phyloP scores from a whole-genome alignment of 345 rosid genomes.

The Eucalyptus curtisii region DNA sequence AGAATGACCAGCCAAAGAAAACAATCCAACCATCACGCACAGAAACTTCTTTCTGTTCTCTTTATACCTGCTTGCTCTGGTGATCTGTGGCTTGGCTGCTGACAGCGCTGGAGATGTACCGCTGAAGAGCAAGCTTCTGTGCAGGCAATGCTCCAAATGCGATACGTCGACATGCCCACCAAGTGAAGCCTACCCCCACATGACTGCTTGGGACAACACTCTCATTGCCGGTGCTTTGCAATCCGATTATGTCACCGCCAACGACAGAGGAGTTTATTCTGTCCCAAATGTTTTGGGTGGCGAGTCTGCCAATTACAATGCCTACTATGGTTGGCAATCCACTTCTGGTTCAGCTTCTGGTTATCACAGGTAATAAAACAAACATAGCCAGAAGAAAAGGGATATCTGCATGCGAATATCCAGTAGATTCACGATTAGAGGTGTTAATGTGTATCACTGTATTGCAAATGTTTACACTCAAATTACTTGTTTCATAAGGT shows the following conservation, averaged over 20 bases:
- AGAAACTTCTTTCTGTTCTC: background rate
- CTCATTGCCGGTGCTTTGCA: constrained; percentile 27
- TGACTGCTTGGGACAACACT: constrained; percentile 21
- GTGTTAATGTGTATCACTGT: background rate
- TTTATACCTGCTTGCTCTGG: background rate
- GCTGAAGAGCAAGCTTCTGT: constrained; percentile 18
- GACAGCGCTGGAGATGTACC: background rate
- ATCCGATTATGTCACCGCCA: constrained; percentile 15
- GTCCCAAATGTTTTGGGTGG: constrained; percentile 29
- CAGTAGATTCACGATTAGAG: background rate
- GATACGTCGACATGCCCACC: constrained; percentile 17
- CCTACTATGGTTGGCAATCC: constrained; percentile 45
- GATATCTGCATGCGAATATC: background rate
- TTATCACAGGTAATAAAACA: constrained; percentile 19
- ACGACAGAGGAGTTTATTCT: constrained; percentile 24
- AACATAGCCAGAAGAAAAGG: background rate
- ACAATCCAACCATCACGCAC: background rate
- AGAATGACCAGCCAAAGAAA: background rate
- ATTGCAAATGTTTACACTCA: background rate
- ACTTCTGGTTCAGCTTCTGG: constrained; percentile 40
- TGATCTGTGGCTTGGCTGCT: background rate
- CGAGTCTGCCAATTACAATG: constrained; percentile 12
- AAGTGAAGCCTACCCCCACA: constrained; percentile 32
- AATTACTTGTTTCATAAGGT: background rate
- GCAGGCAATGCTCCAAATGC: constrained; percentile 24